These are phyloP conservation scores for Groenewaldozyma salmanticensis DNA, from an alignment of 805 yeast species.

Conservation along the genomic window DNA sequence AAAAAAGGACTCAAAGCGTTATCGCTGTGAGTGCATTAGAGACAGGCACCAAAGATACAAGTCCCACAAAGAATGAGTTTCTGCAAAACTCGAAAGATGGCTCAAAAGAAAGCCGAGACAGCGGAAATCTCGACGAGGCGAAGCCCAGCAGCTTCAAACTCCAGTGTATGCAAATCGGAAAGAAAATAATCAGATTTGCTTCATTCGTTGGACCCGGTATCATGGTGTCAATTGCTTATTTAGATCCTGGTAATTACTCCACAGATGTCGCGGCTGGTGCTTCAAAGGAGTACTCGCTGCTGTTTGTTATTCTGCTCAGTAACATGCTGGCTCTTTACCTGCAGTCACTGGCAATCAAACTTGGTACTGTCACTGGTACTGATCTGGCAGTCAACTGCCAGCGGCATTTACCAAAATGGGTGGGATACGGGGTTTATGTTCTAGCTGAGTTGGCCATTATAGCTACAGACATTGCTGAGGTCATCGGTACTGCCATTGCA, in stretches of 20 bases:
- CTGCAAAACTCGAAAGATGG: no score
- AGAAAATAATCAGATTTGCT: conserved; percentile 32
- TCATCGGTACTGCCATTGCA: conserved; percentile 95
- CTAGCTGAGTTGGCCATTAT: conserved; percentile 86
- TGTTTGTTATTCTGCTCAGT: conserved; percentile 70
- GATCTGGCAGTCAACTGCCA: conserved; percentile 86
- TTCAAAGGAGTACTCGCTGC: conserved; percentile 64
- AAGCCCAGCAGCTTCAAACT: no score
- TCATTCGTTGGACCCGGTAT: conserved; percentile 88
- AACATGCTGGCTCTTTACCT: conserved; percentile 81
- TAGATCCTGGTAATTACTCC: conserved; percentile 97
- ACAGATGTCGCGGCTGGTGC: conserved; percentile 95
- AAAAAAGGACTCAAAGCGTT: no score
- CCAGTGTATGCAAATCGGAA: no score
- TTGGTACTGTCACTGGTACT: conserved; percentile 90
- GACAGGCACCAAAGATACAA: no score
- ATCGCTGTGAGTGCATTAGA: no score
- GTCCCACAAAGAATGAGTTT: no score
- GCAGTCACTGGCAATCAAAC: conserved; percentile 74
- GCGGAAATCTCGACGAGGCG: no score
- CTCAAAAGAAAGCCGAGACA: no score
- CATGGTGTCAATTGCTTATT: conserved; percentile 89
- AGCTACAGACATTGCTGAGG: conserved; percentile 95
- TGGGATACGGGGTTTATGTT: conserved; percentile 45
- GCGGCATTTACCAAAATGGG: conserved; percentile 52